These are phyloP conservation scores for Inosperma sp. DNA, from an alignment of 768 basidiomycete species.

Conservation along the genomic window DNA sequence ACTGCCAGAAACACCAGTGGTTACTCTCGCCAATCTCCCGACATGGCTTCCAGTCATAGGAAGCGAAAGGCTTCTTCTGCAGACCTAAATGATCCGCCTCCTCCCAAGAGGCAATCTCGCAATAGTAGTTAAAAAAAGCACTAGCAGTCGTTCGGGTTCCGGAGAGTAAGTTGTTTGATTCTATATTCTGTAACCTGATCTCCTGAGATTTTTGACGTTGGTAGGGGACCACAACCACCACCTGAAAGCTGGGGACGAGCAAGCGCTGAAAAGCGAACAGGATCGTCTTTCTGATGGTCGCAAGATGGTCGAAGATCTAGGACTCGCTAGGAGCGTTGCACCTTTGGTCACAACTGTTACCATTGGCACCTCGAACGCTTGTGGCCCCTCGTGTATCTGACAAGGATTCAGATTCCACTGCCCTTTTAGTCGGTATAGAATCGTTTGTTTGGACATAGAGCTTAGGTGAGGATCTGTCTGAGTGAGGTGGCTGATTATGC, in stretches of 20 bases:
- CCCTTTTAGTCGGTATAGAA: slow-evolving; percentile 55
- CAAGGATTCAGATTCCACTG: slow-evolving; percentile 60
- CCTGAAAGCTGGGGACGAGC: too few relatives aligned
- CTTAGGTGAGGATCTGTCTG: slow-evolving; percentile 33
- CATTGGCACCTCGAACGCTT: slow-evolving; percentile 33
- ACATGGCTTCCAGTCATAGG: slow-evolving; percentile 2
- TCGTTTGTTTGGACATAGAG: slow-evolving; percentile 74
- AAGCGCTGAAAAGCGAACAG: slow-evolving; percentile 79
- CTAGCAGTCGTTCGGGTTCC: too few relatives aligned
- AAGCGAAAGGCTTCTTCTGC: slow-evolving; percentile 1
- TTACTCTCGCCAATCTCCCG: background rate
- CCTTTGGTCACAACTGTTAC: slow-evolving; percentile 14
- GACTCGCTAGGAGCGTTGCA: slow-evolving; percentile 43
- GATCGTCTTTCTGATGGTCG: slow-evolving; percentile 89
- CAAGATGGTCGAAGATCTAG: slow-evolving; percentile 88
- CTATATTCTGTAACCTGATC: background rate
- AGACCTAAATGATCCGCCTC: background rate
- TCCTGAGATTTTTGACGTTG: too few relatives aligned
- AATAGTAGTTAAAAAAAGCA: background rate
- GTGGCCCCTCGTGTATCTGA: slow-evolving; percentile 58
- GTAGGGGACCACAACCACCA: too few relatives aligned
- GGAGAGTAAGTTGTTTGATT: background rate
- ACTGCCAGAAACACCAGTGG: background rate
- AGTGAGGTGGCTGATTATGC: slow-evolving; percentile 29
- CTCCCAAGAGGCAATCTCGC: background rate